Evolutionary conservation across 768 basidiomycete genomes (phyloP), one percentile per base, ranked within the genome.

Genomic region (Kwoniella newhampshirensis): DNA sequence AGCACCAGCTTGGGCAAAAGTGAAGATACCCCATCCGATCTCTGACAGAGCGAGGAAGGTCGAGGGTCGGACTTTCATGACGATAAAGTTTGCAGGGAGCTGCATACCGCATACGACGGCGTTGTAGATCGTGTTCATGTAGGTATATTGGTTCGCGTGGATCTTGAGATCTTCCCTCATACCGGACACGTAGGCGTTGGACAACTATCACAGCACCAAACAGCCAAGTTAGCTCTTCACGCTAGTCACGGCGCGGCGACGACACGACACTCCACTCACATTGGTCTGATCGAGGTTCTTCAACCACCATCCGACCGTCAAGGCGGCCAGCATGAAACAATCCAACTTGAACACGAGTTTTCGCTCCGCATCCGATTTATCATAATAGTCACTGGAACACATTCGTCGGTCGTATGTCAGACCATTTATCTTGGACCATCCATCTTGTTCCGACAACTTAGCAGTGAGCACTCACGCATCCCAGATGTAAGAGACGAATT

Each of bases 241-340:
- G n/a, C n/a, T n/a, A n/a, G n/a, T n/a, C n/a, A n/a, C n/a, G n/a
- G n/a, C n/a, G n/a, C n/a, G 36, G 36, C n/a, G 36, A 9, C 36
- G 36, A 37, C 9, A 37, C 36, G 36, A 9, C n/a, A 9, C 9
- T n/a, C 32, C 32, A 32, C 32, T 32, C 32, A 32, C 32, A 18
- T 64, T 64, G 42, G 54, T 51, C 36, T 64, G 63, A 44, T 56
- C 54, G 23, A 64, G 25, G 32, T 62, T 42, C 39, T 66, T 66
- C 44, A 59, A 40, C 49, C 47, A 57, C 26, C 49, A 67, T 1
- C 65, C 65, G 7, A 67, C 27, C 17, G 56, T 49, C 11, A 60
- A 42, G 37, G 32, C 26, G 1, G 62, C 28, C 35, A 67, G 45
- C 6, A 63, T 46, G 20, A 35, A 37, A 8, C 52, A 61, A 30